A percentile compares a stretch with the other conserved stretches of the same genome.
phyloP scores from a whole-genome alignment of 2,329 filamentous ascomycete genomes.

The Aspergillus sp. region DNA sequence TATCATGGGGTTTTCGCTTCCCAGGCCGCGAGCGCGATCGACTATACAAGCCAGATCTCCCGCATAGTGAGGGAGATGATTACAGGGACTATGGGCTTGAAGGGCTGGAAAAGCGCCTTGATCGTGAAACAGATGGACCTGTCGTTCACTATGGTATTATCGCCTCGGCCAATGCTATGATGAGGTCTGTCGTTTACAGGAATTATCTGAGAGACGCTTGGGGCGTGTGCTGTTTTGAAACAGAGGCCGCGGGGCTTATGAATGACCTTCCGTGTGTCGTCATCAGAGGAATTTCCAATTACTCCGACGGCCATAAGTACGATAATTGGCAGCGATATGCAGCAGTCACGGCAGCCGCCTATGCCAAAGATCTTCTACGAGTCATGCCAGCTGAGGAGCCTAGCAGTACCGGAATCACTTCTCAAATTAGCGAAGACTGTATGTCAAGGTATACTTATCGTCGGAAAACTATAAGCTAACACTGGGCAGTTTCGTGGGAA shows the following conservation, averaged over 20 bases:
- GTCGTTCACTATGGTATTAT: conserved; percentile 29
- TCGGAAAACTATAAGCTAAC: no score
- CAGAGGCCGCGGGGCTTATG: conserved; percentile 27
- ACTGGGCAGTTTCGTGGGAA: no score
- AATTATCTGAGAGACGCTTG: conserved; percentile 16
- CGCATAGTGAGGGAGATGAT: background rate
- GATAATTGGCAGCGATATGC: conserved; percentile 22
- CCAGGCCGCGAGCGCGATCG: background rate
- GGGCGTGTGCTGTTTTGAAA: conserved; percentile 19
- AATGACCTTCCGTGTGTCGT: conserved; percentile 16
- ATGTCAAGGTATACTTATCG: no score
- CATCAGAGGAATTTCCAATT: conserved; percentile 29
- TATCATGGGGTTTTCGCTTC: background rate
- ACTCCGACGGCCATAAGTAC: conserved; percentile 19
- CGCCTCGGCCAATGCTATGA: conserved; percentile 26
- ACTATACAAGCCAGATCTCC: background rate
- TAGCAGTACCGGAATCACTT: no score
- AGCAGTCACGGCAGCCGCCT: conserved; percentile 18
- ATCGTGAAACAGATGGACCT: background rate
- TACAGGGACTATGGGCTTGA: background rate
- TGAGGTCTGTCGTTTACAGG: conserved; percentile 21
- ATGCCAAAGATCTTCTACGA: conserved; percentile 19
- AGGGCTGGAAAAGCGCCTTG: background rate
- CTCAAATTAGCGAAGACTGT: no score
- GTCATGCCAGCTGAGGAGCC: background rate